Evolutionary conservation across 129 eudicot genomes (phyloP).

Genomic region (Chrysanthemum seticuspe): DNA sequence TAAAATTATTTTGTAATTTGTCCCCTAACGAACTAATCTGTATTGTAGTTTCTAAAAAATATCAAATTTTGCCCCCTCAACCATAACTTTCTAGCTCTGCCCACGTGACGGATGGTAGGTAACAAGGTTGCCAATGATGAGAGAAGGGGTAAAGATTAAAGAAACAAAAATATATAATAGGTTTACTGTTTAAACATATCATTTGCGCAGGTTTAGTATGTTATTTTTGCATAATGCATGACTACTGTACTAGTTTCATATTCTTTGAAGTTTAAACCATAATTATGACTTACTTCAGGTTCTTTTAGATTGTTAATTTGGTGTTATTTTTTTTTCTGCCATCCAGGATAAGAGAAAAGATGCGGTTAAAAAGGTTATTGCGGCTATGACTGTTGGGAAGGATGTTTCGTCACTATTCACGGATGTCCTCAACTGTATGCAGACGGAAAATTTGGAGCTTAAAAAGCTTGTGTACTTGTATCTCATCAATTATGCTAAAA

Average conservation of each 20-base stretch:
- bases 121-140: not conserved
- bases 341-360: constrained; percentile 98
- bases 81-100: too few relatives aligned
- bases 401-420: constrained; percentile 97
- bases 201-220: not conserved
- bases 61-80: too few relatives aligned
- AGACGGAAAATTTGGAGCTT: constrained; percentile 96
- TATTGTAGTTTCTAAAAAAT: too few relatives aligned
- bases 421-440: constrained; percentile 99
- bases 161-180: not conserved
- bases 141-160: not conserved
- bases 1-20: too few relatives aligned
- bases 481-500: constrained; percentile 97
- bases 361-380: constrained; percentile 99
- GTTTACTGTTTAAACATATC: not conserved
- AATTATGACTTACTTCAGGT: not conserved
- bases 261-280: not conserved
- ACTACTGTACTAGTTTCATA: constrained; percentile 1
- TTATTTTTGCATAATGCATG: not conserved
- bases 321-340: not conserved
- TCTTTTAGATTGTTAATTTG: not conserved
- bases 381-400: constrained; percentile 99
- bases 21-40: too few relatives aligned
- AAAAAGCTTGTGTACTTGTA: constrained; percentile 95
- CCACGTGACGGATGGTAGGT: not conserved